Base-by-base conservation (phyloP, 371 early-diverging fungal species). In the Mucor racemosus region DNA sequence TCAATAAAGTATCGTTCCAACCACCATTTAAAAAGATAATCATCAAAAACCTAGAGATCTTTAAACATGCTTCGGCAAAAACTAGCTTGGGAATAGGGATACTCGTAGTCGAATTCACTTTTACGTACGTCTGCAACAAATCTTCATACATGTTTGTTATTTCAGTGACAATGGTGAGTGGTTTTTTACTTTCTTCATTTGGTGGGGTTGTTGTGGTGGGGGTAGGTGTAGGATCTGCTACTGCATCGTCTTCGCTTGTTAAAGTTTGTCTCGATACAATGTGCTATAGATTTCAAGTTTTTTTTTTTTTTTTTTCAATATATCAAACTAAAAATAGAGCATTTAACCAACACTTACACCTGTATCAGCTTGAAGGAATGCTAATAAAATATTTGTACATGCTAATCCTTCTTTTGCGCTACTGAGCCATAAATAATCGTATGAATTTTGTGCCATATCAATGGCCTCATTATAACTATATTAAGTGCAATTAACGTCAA, bases 391-490 rank as follows among this genome's bases (percentile, higher is more conserved):
- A 54, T 83, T 81, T 0, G 92, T 90, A 62, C 89, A 86, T 38
- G 86, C 86, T 17, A 89, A 75, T 3, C 92, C 91, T 74, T 95
- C 95, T 74, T 91, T 77, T 0, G 94, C 88, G 48, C 92, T 86
- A 36, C 86, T 94, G 17, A 88, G 84, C 95, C 95, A 95, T 55
- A 91, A 73, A 73, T 81, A 90, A 72, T 95, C 95, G 4, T 80
- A 77, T 50, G 81, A 87, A 11, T 80, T 68, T 66, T 89, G 90
- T 58, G 92, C 79, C 46, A 80, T 75, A 11, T 94, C 94, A 54
- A 93, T 87, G 2, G 93, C 90, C 50, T 82, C 71, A 26, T 83
- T 76, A 63, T 90, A 94, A 50, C 91, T 92, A 3, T 10, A 50
- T 50, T 19, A 26, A 50, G 8, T 21, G 13, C 26, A 50, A 50